Evolutionary conservation across 2,329 filamentous ascomycete genomes (phyloP).

Genomic region (Fusarium hostae): DNA sequence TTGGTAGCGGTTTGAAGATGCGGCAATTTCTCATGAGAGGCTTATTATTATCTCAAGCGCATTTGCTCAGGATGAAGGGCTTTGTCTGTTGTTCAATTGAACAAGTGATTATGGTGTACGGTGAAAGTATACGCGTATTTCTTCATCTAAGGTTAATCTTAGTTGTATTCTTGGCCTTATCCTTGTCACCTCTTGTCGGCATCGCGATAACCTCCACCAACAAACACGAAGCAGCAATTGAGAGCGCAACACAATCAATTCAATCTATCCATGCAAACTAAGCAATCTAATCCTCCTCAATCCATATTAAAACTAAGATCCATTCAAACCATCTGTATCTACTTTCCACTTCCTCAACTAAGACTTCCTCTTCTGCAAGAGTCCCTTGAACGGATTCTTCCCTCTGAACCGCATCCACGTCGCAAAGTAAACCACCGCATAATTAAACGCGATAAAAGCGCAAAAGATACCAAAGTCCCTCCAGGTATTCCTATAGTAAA

Average conservation of each 20-base stretch:
- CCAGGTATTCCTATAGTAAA: constrained; percentile 72
- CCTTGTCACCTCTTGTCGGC: background rate
- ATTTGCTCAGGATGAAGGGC: background rate
- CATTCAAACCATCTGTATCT: too few relatives aligned
- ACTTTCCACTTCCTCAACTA: background rate
- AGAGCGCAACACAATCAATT: background rate
- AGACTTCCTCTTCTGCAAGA: constrained; percentile 43
- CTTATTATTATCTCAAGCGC: too few relatives aligned
- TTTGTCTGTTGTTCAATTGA: too few relatives aligned
- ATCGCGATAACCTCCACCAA: fast-evolving
- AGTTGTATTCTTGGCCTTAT: background rate
- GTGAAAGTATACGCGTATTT: background rate
- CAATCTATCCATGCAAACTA: background rate
- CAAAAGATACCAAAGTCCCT: constrained; percentile 73
- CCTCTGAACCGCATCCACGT: constrained; percentile 55
- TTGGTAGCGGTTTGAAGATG: background rate
- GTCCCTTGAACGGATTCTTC: constrained; percentile 51
- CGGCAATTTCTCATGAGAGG: too few relatives aligned
- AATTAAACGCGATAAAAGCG: constrained; percentile 74
- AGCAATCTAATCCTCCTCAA: background rate
- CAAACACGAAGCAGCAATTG: fast-evolving
- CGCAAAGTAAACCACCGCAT: constrained; percentile 51
- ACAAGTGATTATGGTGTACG: too few relatives aligned
- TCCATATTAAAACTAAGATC: too few relatives aligned
- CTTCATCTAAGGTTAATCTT: background rate